Conservation (phyloP, 441 rosid genomes). For the Kokia cookei region DNA sequence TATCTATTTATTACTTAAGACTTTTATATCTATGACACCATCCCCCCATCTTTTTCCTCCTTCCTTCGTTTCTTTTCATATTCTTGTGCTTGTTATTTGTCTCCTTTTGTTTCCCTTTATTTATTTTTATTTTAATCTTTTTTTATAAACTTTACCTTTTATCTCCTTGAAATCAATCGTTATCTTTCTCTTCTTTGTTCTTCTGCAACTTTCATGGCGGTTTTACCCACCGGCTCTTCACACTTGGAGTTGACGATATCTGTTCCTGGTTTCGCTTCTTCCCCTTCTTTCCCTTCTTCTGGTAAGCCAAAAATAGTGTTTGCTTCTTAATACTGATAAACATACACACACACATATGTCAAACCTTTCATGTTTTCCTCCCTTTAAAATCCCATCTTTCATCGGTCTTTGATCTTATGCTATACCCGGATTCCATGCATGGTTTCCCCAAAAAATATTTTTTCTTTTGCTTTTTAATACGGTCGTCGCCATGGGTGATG, state of each 20-base stretch:
- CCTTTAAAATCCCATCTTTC: neutral
- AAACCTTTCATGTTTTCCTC: neutral
- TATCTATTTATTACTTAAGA: constrained; percentile 27
- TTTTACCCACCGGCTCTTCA: constrained; percentile 47
- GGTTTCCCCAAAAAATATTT: neutral
- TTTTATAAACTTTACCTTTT: constrained; percentile 42
- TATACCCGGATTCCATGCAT: constrained; percentile 5
- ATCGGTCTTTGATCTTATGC: neutral
- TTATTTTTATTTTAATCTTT: neutral
- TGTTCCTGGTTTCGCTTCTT: constrained; percentile 71
- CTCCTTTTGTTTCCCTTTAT: constrained; percentile 9
- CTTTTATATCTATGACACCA: constrained; percentile 17
- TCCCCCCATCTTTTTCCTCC: neutral
- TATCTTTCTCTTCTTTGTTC: neutral
- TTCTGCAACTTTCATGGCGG: constrained; percentile 40
- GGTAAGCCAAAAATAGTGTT: constrained; percentile 24
- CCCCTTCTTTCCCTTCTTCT: constrained; percentile 40
- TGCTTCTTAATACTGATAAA: neutral
- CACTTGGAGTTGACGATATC: constrained; percentile 82
- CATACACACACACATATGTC: neutral
- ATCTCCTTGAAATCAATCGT: neutral
- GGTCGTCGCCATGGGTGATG: neutral
- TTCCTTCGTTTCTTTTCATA: constrained; percentile 14
- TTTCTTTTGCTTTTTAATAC: neutral
- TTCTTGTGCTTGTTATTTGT: constrained; percentile 27